Percentiles rank a stretch among this genome's conserved stretches.
phyloP scores from a whole-genome alignment of 2,329 filamentous ascomycete genomes.

The Fonsecaea monophora region DNA sequence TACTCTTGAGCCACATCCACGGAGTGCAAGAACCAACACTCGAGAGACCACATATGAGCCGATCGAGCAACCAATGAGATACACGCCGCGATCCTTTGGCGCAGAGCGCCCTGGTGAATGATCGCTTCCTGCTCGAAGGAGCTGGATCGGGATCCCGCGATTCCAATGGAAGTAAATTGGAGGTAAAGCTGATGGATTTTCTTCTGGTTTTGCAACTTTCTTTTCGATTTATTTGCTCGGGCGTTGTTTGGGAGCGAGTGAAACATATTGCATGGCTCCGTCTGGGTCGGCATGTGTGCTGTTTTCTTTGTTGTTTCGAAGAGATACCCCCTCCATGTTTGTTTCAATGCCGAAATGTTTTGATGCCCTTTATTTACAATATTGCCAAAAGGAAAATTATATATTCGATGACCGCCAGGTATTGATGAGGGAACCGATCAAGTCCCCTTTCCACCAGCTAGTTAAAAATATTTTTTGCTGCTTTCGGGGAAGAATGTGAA shows the following conservation, averaged over 20 bases:
- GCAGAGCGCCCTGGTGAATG: slow-evolving; percentile 7
- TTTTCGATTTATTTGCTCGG: neutral
- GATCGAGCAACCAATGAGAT: slow-evolving; percentile 10
- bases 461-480: no score
- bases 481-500: neutral
- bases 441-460: neutral
- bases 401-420: neutral
- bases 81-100: slow-evolving; percentile 11
- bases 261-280: neutral
- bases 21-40: slow-evolving; percentile 9
- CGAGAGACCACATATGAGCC: slow-evolving; percentile 23
- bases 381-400: neutral
- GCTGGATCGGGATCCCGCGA: neutral
- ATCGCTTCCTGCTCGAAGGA: neutral
- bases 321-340: slow-evolving; percentile 7
- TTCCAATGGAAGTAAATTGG: neutral
- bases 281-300: slow-evolving; percentile 6
- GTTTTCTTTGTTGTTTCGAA: slow-evolving; percentile 10
- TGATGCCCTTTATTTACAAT: neutral
- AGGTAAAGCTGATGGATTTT: neutral
- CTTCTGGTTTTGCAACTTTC: neutral
- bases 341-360: slow-evolving; percentile 4
- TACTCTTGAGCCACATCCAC: slow-evolving; percentile 3
- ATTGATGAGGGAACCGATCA: neutral
- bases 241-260: neutral